A percentile compares a stretch with the other conserved stretches of the same genome.
Conservation (phyloP, 345 rosid genomes). For the Pistacia atlantica region DNA sequence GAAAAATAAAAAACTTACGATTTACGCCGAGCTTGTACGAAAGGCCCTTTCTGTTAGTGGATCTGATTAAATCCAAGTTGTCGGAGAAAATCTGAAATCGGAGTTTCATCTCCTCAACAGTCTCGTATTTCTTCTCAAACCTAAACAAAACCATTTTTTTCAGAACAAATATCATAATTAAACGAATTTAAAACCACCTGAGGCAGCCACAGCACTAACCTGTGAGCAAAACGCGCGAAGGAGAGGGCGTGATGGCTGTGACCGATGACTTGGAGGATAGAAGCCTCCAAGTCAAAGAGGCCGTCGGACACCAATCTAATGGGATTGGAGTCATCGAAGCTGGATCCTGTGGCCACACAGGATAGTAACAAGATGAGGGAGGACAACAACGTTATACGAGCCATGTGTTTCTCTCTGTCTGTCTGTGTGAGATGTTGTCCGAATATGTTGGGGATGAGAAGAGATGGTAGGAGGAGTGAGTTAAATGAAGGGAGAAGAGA, state of each 20-base stretch:
- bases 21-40: conserved; percentile 73
- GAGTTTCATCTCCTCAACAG: conserved; percentile 66
- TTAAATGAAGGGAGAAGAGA: neutral
- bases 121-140: conserved; percentile 73
- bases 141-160: conserved; percentile 29
- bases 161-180: neutral
- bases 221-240: conserved; percentile 77
- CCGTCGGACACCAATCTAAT: conserved; percentile 66
- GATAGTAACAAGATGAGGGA: conserved; percentile 38
- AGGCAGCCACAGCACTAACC: conserved; percentile 30
- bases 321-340: conserved; percentile 66
- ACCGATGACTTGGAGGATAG: conserved; percentile 62
- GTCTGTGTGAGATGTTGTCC: neutral
- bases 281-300: conserved; percentile 57
- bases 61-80: conserved; percentile 75
- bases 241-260: conserved; percentile 54
- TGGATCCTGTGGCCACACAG: conserved; percentile 41
- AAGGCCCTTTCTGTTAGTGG: conserved; percentile 63
- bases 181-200: neutral
- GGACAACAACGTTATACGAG: conserved; percentile 27
- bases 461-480: neutral
- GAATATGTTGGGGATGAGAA: neutral
- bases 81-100: conserved; percentile 74
- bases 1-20: conserved; percentile 42
- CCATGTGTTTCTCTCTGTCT: conserved; percentile 30